Base-by-base conservation (phyloP, 2,329 filamentous ascomycete genomes). In the Exophiala mesophila region DNA sequence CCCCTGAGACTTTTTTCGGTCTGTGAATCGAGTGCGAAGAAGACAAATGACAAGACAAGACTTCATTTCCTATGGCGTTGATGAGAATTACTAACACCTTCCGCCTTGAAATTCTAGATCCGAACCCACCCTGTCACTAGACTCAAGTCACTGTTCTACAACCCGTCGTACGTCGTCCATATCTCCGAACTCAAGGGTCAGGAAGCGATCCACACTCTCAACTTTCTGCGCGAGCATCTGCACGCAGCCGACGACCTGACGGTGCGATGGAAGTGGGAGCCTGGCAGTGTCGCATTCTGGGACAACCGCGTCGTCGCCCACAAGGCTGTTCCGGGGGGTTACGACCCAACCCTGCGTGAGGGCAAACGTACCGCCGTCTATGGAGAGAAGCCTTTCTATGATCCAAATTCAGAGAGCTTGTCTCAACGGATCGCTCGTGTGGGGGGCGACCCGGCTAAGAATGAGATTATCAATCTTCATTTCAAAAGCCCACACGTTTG, bases 111-210 rank as follows among this genome's bases (percentile, higher is more conserved):
- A 12, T 12, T 30, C 15, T 32, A 46, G 51, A 44, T 57, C 18
- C 55, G 53, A 13, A 56, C 51, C 5, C 55, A 57, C 39, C 55
- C 55, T 2, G 53, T 57, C 8, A 57, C 55, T 13, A 39, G 36
- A 10, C 28, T 55, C 9, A 57, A 57, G 41, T 39, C 49, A 6
- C 41, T 57, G 23, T 48, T 44, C 41, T 55, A 55, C 36, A 57
- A 57, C 36, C 53, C 54, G 1, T 13, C 40, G 4, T 54, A 50
- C 35, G 43, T 56, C 5, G 41, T 50, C 20, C 50, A 53, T 32
- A 47, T 57, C 10, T 4, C 35, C 10, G 55, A 50, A 24, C 45
- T 57, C 30, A 57, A 56, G 29, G 51, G 47, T 16, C 45, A 47
- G 28, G 54, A 57, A 42, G 36, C 39, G 19, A 37, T 39, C 13